These are phyloP conservation scores for Botrytis aclada DNA, from an alignment of 2,329 filamentous ascomycete species.

Conservation along the genomic window DNA sequence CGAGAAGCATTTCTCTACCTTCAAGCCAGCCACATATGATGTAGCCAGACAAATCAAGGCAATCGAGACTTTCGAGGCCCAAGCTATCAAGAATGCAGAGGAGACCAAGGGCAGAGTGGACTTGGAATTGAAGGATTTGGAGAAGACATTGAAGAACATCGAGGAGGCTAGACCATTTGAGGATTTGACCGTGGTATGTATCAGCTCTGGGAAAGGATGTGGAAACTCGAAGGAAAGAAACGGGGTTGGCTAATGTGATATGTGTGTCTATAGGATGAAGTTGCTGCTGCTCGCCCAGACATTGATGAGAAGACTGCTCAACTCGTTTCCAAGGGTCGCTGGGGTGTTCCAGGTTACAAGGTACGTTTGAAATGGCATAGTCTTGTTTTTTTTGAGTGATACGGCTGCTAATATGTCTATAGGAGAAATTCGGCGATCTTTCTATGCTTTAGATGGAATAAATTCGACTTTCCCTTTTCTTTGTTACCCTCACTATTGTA, in stretches of 20 bases:
- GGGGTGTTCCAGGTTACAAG: conserved; percentile 98
- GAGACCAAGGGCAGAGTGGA: conserved; percentile 96
- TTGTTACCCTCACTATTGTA: conserved; percentile 70
- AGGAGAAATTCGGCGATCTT: conserved; percentile 99
- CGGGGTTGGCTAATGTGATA: conserved; percentile 15
- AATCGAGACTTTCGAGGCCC: conserved; percentile 95
- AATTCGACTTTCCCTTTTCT: conserved; percentile 31
- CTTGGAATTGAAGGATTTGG: conserved; percentile 87
- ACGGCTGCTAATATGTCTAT: conserved; percentile 46
- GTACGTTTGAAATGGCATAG: conserved; percentile 50
- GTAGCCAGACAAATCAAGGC: conserved; percentile 92
- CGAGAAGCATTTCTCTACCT: conserved; percentile 88
- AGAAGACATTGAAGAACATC: conserved; percentile 95
- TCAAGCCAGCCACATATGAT: conserved; percentile 93
- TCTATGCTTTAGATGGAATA: conserved; percentile 72
- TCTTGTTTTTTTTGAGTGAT: not conserved
- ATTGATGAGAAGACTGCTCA: conserved; percentile 96
- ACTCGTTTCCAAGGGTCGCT: conserved; percentile 96
- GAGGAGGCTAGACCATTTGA: conserved; percentile 94
- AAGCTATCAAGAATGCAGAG: conserved; percentile 95
- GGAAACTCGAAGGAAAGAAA: not conserved
- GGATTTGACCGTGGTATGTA: conserved; percentile 92
- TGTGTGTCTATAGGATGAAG: conserved; percentile 68
- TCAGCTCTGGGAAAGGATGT: not conserved
- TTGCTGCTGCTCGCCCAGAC: conserved; percentile 88